Base-by-base conservation (phyloP, 257 asterid genomes). In the Paulownia fortunei region DNA sequence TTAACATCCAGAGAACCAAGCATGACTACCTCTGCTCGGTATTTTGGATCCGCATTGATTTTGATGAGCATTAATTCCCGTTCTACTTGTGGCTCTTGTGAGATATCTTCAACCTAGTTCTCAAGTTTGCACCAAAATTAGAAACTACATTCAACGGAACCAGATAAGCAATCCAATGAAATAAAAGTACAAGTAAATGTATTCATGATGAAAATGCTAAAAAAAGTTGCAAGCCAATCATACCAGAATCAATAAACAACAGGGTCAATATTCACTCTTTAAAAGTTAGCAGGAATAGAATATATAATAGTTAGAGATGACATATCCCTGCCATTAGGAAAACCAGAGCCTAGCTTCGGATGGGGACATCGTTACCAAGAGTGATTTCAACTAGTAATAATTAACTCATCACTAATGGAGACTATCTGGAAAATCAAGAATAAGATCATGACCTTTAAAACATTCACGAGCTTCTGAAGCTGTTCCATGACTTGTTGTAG, bases 1-100 rank as follows among this genome's bases (percentile, higher is more conserved):
- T 13, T 41, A 18, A 59, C 41, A 69, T 23, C n/a, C 42, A 76
- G 8, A 27, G 69, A 76, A 80, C 34, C 72, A 51, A 67, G 64
- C 41, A 76, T 60, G 73, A 76, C 62, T 70, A 93, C 97, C 97
- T 94, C 98, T 0, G 92, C 93, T 59, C 92, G 90, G 75, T 84
- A 54, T 72, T 77, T 67, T 55, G 97, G 99, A 80, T 95, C 92
- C 0, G 97, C 91, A 64, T 83, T 92, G 82, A 95, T 95, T 86
- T 95, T 95, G 79, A 95, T 91, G 41, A 95, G 97, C 97, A 95
- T 95, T 82, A 93, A 82, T 76, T 95, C 99, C 11, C 99, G 93
- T 85, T 95, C 99, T 72, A 95, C 99, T 82, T 93, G 99, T 21
- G 99, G 96, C 80, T 89, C 98, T 85, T 86, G 90, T 0, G 99